These are phyloP conservation scores for Prosopis cineraria DNA, from an alignment of 306 rosid genomes.

Conservation along the genomic window DNA sequence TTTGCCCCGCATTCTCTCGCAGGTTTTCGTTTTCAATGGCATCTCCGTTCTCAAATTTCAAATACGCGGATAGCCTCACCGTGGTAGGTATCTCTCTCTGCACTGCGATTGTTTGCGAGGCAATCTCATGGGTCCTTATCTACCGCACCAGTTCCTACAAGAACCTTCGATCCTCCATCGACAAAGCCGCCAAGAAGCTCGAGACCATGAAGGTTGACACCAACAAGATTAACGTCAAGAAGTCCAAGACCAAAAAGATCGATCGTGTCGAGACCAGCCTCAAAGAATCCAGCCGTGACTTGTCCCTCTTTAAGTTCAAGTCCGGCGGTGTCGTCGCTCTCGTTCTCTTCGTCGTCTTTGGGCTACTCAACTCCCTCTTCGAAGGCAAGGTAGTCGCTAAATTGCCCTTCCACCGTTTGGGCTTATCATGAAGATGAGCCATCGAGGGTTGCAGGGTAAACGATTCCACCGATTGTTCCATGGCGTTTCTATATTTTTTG, in stretches of 20 bases:
- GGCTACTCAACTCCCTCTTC: conserved; percentile 83
- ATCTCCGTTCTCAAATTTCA: conserved; percentile 61
- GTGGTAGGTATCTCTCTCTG: conserved; percentile 92
- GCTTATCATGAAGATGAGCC: conserved; percentile 93
- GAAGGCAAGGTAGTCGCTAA: conserved; percentile 93
- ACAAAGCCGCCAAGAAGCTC: conserved; percentile 95
- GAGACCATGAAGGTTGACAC: conserved; percentile 93
- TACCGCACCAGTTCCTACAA: conserved; percentile 97
- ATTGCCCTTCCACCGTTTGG: conserved; percentile 86
- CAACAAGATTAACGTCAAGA: conserved; percentile 62
- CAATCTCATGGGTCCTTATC: conserved; percentile 93
- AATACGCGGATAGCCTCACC: conserved; percentile 77
- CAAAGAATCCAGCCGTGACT: conserved; percentile 91
- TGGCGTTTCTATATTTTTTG: conserved; percentile 93
- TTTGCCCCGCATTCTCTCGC: not conserved
- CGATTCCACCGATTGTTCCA: conserved; percentile 92
- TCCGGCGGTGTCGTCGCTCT: conserved; percentile 97
- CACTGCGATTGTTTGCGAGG: conserved; percentile 92
- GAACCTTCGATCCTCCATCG: conserved; percentile 91
- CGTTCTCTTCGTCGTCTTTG: conserved; percentile 96
- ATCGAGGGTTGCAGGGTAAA: conserved; percentile 84
- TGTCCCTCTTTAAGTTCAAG: conserved; percentile 94
- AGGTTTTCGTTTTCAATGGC: conserved; percentile 40
- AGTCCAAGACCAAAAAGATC: conserved; percentile 94
- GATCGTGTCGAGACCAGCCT: conserved; percentile 97